Conservation (phyloP, 2,329 filamentous ascomycete species). For the Fusarium buharicum region DNA sequence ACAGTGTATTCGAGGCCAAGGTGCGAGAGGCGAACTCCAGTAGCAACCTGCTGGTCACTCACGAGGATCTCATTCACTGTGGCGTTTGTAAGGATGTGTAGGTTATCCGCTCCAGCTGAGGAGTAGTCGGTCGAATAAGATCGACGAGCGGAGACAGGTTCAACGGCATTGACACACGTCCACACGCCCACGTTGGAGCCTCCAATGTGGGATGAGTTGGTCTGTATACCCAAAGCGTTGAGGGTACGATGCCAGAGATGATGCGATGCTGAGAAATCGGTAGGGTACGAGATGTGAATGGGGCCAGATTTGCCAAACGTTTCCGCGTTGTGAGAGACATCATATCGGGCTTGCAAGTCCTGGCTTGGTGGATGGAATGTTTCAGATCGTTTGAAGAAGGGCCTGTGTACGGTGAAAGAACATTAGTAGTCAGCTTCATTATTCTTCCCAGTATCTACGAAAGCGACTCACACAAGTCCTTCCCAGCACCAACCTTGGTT, state of each 20-base stretch:
- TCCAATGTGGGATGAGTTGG: slow-evolving; percentile 57
- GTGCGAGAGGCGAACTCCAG: slow-evolving; percentile 50
- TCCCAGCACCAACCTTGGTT: slow-evolving; percentile 70
- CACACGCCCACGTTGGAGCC: slow-evolving; percentile 63
- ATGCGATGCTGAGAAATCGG: slow-evolving; percentile 55
- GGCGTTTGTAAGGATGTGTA: slow-evolving; percentile 51
- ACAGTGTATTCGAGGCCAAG: slow-evolving; percentile 53
- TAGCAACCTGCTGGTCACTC: slow-evolving; percentile 40
- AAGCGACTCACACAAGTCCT: slow-evolving; percentile 46
- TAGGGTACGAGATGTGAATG: slow-evolving; percentile 59
- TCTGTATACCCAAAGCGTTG: slow-evolving; percentile 54
- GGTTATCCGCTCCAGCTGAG: slow-evolving; percentile 55
- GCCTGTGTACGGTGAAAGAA: slow-evolving; percentile 46
- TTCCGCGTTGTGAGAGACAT: slow-evolving; percentile 52
- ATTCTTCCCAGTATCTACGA: not conserved
- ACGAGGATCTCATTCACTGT: slow-evolving; percentile 45
- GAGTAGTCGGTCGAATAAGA: slow-evolving; percentile 61
- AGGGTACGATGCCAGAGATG: slow-evolving; percentile 60
- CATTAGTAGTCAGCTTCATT: slow-evolving; percentile 13
- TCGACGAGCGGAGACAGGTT: slow-evolving; percentile 56
- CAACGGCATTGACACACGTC: slow-evolving; percentile 61
- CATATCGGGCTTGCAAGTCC: slow-evolving; percentile 49
- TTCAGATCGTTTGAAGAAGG: slow-evolving; percentile 63
- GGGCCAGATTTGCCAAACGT: slow-evolving; percentile 59
- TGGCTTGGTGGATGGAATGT: slow-evolving; percentile 56